A percentile compares a stretch with the other conserved stretches of the same genome.
phyloP scores from a whole-genome alignment of 805 yeast species.

The Jamesozyma rosinii region DNA sequence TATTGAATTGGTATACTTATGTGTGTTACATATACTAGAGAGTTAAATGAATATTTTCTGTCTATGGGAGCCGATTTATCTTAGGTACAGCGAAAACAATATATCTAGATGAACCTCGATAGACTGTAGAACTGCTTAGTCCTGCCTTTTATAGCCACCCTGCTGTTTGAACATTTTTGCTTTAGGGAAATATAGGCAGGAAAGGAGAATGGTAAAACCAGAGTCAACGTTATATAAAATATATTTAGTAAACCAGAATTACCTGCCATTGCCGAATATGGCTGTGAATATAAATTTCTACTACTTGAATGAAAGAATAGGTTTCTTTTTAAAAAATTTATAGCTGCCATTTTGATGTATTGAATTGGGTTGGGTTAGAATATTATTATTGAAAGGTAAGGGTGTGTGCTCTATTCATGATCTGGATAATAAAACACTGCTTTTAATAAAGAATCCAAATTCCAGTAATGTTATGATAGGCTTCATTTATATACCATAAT shows the following conservation, averaged over 20 bases:
- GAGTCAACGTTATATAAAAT: conserved; percentile 19
- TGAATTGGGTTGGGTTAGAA: not conserved
- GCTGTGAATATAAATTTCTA: not conserved
- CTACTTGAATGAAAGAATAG: not conserved
- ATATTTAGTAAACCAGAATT: conserved; percentile 1
- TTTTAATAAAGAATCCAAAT: too few relatives aligned
- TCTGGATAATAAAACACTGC: too few relatives aligned
- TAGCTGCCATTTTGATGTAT: not conserved
- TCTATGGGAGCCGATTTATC: not conserved
- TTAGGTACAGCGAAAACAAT: too few relatives aligned
- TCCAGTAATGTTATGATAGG: too few relatives aligned
- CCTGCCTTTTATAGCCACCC: not conserved
- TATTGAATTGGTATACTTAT: not conserved
- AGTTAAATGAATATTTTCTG: not conserved
- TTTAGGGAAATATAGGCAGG: conserved; percentile 22
- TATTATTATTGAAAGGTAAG: too few relatives aligned
- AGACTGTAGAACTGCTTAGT: not conserved
- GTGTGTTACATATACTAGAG: not conserved
- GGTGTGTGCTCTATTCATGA: too few relatives aligned
- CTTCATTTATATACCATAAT: too few relatives aligned
- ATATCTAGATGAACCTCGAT: not conserved
- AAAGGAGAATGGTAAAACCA: conserved; percentile 23
- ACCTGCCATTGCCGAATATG: not conserved
- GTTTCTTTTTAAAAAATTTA: not conserved
- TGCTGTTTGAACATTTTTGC: too few relatives aligned